Evolutionary conservation across 495 filamentous ascomycete species (phyloP).

Genomic region (Lophiotrema nucula): DNA sequence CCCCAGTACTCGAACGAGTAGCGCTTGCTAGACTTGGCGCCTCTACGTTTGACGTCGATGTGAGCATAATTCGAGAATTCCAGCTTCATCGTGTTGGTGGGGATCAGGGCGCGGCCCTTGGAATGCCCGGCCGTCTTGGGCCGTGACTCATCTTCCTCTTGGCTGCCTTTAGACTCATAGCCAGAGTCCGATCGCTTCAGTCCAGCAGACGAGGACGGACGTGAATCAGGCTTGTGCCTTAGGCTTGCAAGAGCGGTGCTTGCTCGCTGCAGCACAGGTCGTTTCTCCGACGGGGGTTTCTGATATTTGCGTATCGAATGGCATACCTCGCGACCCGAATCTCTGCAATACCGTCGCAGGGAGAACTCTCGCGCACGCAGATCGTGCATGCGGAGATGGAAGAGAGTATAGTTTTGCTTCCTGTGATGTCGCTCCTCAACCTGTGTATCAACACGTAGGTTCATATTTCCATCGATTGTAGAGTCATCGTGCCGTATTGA

Average conservation of each 20-base stretch:
- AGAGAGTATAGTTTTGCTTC: slow-evolving; percentile 73
- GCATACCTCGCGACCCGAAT: slow-evolving; percentile 91
- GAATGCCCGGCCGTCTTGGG: slow-evolving; percentile 40
- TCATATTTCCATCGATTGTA: slow-evolving; percentile 95
- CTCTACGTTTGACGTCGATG: slow-evolving; percentile 74
- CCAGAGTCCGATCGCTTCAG: slow-evolving; percentile 59
- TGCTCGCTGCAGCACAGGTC: slow-evolving; percentile 57
- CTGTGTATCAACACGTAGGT: slow-evolving; percentile 82
- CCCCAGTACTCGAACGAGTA: slow-evolving; percentile 96
- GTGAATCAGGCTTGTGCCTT: slow-evolving; percentile 53
- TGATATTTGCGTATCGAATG: slow-evolving; percentile 73
- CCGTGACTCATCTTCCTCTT: slow-evolving; percentile 39
- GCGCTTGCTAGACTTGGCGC: slow-evolving; percentile 66
- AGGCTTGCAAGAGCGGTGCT: slow-evolving; percentile 69
- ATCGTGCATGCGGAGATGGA: slow-evolving; percentile 95
- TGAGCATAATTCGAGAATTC: slow-evolving; percentile 98
- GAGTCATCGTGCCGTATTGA: slow-evolving; percentile 88
- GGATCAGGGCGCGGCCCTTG: slow-evolving; percentile 40
- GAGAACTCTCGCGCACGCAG: slow-evolving; percentile 84
- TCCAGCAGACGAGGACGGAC: slow-evolving; percentile 47
- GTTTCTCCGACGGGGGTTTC: slow-evolving; percentile 49
- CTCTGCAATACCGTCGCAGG: slow-evolving; percentile 84
- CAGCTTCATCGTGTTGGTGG: slow-evolving; percentile 75
- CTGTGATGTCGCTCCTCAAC: slow-evolving; percentile 56
- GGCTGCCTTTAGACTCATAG: slow-evolving; percentile 48